Percentiles rank a stretch among this genome's conserved stretches.
Evolutionary conservation across 176 grass and related monocot species (phyloP).

Genomic region (Eleusine indica): DNA sequence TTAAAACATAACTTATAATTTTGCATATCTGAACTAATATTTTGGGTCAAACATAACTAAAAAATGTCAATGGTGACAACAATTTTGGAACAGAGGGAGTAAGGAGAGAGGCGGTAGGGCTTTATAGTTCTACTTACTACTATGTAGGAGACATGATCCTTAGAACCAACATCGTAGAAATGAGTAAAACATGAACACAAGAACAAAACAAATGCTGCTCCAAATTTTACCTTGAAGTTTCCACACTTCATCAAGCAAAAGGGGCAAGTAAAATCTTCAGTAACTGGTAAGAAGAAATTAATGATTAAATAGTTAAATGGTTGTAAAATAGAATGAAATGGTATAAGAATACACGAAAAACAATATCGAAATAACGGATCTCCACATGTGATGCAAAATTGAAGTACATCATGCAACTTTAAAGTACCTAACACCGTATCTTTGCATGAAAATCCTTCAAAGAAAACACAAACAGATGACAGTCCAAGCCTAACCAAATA

Average conservation of each 20-base stretch:
- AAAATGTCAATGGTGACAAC: no score
- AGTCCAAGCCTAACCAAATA: conserved; percentile 4
- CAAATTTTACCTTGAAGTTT: conserved; percentile 76
- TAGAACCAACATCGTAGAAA: neutral
- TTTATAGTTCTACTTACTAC: no score
- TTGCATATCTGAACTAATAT: no score
- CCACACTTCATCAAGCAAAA: conserved; percentile 80
- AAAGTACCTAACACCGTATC: neutral
- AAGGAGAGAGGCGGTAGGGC: no score
- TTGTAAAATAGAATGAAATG: neutral
- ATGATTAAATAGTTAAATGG: conserved; percentile 21
- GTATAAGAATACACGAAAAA: conserved; percentile 12
- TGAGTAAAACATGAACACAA: conserved; percentile 16
- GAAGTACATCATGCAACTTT: conserved; percentile 7
- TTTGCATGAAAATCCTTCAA: conserved; percentile 8
- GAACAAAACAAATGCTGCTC: conserved; percentile 2
- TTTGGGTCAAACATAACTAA: no score
- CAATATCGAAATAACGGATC: conserved; percentile 11
- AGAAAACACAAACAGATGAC: conserved; percentile 19
- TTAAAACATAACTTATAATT: no score
- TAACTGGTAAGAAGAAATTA: conserved; percentile 60
- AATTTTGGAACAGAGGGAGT: no score
- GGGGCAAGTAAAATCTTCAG: conserved; percentile 77
- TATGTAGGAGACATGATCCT: conserved; percentile 5
- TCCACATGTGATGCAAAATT: conserved; percentile 22